Evolutionary conservation across 2,329 filamentous ascomycete genomes (phyloP).

Genomic region (Trichoderma afroharzianum): DNA sequence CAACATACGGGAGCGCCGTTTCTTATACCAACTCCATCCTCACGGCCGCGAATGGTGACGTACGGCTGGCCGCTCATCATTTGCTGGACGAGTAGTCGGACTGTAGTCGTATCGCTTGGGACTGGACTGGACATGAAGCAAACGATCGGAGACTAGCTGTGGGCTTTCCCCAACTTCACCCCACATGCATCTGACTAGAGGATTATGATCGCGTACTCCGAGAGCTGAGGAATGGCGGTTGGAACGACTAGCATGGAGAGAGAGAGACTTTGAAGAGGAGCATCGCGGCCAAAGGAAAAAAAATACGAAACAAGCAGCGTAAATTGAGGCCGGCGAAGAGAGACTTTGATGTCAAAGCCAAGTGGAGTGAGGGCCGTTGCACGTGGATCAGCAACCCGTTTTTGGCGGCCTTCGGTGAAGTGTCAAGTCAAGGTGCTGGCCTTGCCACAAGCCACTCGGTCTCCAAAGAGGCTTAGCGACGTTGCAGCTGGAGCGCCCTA

Average conservation of each 20-base stretch:
- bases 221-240: not conserved
- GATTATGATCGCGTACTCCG: not conserved
- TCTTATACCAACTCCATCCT: slow-evolving; percentile 44
- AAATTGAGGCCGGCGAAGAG: not conserved
- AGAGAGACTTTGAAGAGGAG: not conserved
- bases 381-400: slow-evolving; percentile 7
- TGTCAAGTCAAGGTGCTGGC: not conserved
- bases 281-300: not conserved
- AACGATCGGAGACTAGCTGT: not conserved
- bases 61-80: slow-evolving; percentile 46
- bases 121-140: not conserved
- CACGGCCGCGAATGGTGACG: slow-evolving; percentile 49
- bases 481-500: not conserved
- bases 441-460: slow-evolving; percentile 20
- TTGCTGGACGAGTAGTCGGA: not conserved
- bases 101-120: not conserved
- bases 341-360: not conserved
- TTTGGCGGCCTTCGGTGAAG: slow-evolving; percentile 12
- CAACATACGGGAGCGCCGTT: slow-evolving; percentile 43
- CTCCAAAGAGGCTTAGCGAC: slow-evolving; percentile 21
- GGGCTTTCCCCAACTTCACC: slow-evolving; percentile 8
- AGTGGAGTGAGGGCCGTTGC: slow-evolving; percentile 9
- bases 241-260: not conserved
- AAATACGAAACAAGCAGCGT: not conserved
- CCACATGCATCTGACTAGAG: slow-evolving; percentile 12